Conservation (phyloP, 1,284 basidiomycete genomes). For the Microbotryum scabiosae region DNA sequence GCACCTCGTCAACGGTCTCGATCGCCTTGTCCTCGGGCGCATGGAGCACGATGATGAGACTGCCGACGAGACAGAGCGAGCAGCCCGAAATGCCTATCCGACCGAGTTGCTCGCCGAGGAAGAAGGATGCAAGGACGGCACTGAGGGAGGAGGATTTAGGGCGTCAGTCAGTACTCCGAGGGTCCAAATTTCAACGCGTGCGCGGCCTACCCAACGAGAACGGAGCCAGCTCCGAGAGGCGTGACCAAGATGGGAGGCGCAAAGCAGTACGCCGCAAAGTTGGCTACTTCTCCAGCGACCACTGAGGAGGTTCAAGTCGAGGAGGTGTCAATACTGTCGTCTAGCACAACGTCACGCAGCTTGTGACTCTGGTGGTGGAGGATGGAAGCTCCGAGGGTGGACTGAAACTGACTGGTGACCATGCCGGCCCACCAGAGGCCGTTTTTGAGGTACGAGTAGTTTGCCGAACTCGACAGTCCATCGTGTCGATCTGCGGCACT, state of each 20-base stretch:
- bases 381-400: background rate
- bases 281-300: slow-evolving; percentile 90
- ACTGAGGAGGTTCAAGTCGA: slow-evolving; percentile 47
- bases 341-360: too few species aligned
- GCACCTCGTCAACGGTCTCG: slow-evolving; percentile 86
- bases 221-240: slow-evolving; percentile 87
- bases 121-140: slow-evolving; percentile 83
- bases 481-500: slow-evolving; percentile 37
- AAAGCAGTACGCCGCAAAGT: slow-evolving; percentile 98
- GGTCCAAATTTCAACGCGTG: background rate
- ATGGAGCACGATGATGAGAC: slow-evolving; percentile 90
- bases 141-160: slow-evolving; percentile 42
- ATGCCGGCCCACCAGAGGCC: slow-evolving; percentile 99
- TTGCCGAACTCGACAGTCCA: slow-evolving; percentile 61
- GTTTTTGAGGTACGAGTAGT: slow-evolving; percentile 72
- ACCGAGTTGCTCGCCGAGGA: slow-evolving; percentile 88
- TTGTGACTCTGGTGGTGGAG: too few species aligned
- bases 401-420: slow-evolving; percentile 64
- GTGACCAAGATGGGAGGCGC: slow-evolving; percentile 96
- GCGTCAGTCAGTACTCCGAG: background rate
- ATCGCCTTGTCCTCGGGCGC: slow-evolving; percentile 93
- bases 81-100: slow-evolving; percentile 89
- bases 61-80: slow-evolving; percentile 77
- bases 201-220: slow-evolving; percentile 78
- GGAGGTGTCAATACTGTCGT: too few species aligned